Base-by-base conservation (phyloP, 1,284 basidiomycete species). In the Irpex sp. region DNA sequence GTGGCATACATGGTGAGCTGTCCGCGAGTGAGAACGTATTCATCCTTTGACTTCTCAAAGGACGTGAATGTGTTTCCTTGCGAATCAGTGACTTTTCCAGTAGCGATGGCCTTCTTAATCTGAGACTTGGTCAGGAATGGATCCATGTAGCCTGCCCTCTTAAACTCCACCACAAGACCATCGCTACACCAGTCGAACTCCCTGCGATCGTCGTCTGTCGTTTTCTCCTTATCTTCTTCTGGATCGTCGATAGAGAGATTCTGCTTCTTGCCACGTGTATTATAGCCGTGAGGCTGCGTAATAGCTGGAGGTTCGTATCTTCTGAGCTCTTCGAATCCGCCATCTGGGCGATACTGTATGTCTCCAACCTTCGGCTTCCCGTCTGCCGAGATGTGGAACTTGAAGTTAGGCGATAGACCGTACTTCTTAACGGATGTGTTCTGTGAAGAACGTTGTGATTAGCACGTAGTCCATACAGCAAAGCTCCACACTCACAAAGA, bases 1-100 rank as follows among this genome's bases (percentile, higher is more conserved):
- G 52, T 31, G 19, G 60, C 60, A 52, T 61, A 61, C 37, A 51
- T 60, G 31, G 47, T 21, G 17, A 58, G 31, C 40, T 58, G 57
- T 4, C 40, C 57, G 40, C 57, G 57, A 7, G 40, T 26, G 17
- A 9, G 8, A 13, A 19, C 11, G 17, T 7, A 7, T 17, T 44
- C 47, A 1, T 58, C 38, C 13, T 44, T 19, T 2, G n/a, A 19
- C 49, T 19, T 51, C 17, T 51, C 49, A 5, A 51, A 51, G 8
- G 49, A 8, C 17, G 19, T 17, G 19, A 8, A 21, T 21, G 7
- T 2, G 17, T 51, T 5, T 8, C 15, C 40, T 9, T 9, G 40
- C 40, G 40, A 15, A 44, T 51, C 49, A 21, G 49, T 21, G 19
- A 8, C 13, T 51, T 51, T 21, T 3, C 49, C 13, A 8, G 15